Evolutionary conservation across 257 asterid genomes (phyloP).

Genomic region (Cruciata laevipes): DNA sequence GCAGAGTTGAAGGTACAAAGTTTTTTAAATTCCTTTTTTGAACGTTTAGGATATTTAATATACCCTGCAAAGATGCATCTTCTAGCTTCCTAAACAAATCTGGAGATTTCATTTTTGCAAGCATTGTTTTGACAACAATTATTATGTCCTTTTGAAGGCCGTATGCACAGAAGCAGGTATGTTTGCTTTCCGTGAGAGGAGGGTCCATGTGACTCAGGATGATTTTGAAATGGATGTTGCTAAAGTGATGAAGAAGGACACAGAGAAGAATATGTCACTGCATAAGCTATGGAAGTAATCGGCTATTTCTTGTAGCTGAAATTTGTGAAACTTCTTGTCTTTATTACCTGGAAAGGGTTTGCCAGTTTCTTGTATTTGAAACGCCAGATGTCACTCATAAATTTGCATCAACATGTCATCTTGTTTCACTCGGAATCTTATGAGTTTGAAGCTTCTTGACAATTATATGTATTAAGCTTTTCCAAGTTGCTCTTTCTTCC

Average conservation of each 20-base stretch:
- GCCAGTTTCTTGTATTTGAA: background rate
- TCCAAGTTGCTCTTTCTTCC: no score
- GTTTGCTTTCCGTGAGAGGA: conserved; percentile 95
- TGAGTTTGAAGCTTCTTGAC: no score
- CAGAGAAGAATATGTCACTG: conserved; percentile 85
- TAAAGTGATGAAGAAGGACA: conserved; percentile 96
- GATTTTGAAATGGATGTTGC: conserved; percentile 99
- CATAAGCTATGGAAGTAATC: conserved; percentile 89
- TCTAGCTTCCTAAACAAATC: background rate
- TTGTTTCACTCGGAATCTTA: no score
- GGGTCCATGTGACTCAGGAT: conserved; percentile 95
- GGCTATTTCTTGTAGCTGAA: background rate
- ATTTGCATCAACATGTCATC: no score
- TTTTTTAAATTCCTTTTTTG: no score
- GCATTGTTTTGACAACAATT: background rate
- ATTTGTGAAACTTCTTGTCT: background rate
- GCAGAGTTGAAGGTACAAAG: no score
- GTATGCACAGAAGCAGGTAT: conserved; percentile 97
- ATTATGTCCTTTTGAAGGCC: conserved; percentile 41
- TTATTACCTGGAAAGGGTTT: background rate
- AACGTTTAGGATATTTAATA: no score
- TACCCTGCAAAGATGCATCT: no score
- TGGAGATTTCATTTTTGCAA: background rate
- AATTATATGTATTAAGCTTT: no score
- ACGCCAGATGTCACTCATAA: background rate